These are phyloP conservation scores for Microthlaspi erraticum DNA, from an alignment of 345 rosid species.

Conservation along the genomic window DNA sequence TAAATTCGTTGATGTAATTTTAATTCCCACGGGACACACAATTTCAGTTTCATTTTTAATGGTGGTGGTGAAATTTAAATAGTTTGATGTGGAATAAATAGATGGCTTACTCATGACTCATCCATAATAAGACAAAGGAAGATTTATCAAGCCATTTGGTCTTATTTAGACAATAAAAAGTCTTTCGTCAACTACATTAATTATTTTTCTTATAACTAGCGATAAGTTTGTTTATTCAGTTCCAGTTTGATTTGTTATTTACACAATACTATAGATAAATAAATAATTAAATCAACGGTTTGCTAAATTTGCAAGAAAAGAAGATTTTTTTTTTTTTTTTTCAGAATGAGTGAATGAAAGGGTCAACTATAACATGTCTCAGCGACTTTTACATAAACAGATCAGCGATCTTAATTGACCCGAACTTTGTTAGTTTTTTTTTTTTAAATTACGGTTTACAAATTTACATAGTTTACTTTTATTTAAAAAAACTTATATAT, in stretches of 20 bases:
- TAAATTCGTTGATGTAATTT: background rate
- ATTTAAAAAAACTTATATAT: background rate
- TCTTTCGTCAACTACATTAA: constrained; percentile 41
- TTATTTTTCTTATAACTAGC: constrained; percentile 15
- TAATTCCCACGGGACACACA: background rate
- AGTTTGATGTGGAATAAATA: constrained; percentile 33
- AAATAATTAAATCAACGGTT: constrained; percentile 4
- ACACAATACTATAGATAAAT: constrained; percentile 6
- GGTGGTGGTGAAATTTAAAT: constrained; percentile 15
- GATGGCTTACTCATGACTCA: constrained; percentile 42
- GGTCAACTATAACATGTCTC: constrained; percentile 49
- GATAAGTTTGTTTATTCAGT: constrained; percentile 40
- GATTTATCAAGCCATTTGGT: constrained; percentile 41
- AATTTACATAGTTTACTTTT: no score
- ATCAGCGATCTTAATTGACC: constrained; percentile 50
- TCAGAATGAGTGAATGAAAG: constrained; percentile 42
- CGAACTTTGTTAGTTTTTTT: constrained; percentile 11
- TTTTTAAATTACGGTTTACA: background rate
- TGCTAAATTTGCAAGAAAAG: constrained; percentile 6
- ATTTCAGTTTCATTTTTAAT: background rate
- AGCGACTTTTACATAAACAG: constrained; percentile 38
- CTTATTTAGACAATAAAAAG: constrained; percentile 43
- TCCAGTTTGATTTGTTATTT: constrained; percentile 29
- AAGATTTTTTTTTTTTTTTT: background rate
- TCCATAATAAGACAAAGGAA: constrained; percentile 32